phyloP scores from a whole-genome alignment of 371 early-diverging fungal species.

The Synchytrium microbalum region DNA sequence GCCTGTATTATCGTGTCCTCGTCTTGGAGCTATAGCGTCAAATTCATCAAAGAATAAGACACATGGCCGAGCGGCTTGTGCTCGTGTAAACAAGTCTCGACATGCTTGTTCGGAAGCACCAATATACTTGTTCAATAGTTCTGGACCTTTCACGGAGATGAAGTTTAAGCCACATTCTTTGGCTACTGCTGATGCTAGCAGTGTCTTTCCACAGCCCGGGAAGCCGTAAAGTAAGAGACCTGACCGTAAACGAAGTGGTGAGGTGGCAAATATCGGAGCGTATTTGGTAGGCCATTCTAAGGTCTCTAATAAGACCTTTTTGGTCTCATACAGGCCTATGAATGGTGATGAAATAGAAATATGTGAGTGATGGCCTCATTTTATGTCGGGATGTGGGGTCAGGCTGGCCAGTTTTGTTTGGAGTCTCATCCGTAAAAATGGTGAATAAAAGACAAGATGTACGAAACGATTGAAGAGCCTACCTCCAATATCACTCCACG shows the following conservation, averaged over 20 bases:
- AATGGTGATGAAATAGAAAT: conserved; percentile 7
- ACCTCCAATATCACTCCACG: conserved; percentile 88
- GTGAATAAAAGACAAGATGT: background rate
- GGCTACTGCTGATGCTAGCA: conserved; percentile 90
- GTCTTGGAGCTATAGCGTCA: conserved; percentile 87
- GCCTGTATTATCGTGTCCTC: conserved; percentile 85
- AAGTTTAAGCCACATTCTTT: conserved; percentile 89
- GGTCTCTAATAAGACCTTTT: conserved; percentile 76
- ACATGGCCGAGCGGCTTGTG: conserved; percentile 84
- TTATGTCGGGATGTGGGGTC: too few relatives aligned
- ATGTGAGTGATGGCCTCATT: background rate
- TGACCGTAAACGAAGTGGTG: conserved; percentile 79
- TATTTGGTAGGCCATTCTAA: conserved; percentile 93
- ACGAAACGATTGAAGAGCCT: conserved; percentile 1
- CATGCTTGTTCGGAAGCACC: conserved; percentile 85
- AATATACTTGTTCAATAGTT: conserved; percentile 94
- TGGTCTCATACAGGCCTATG: conserved; percentile 68
- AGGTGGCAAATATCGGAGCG: conserved; percentile 76
- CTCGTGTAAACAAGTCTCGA: conserved; percentile 88
- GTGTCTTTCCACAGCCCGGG: conserved; percentile 98
- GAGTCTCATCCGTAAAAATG: too few relatives aligned
- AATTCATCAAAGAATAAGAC: conserved; percentile 96
- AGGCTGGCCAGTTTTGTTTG: too few relatives aligned
- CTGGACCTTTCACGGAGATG: conserved; percentile 93
- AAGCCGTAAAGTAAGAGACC: conserved; percentile 92